Percentiles rank a stretch among this genome's conserved stretches.
Evolutionary conservation across 1,284 basidiomycete species (phyloP).

Genomic region (Jaminaea rosea): DNA sequence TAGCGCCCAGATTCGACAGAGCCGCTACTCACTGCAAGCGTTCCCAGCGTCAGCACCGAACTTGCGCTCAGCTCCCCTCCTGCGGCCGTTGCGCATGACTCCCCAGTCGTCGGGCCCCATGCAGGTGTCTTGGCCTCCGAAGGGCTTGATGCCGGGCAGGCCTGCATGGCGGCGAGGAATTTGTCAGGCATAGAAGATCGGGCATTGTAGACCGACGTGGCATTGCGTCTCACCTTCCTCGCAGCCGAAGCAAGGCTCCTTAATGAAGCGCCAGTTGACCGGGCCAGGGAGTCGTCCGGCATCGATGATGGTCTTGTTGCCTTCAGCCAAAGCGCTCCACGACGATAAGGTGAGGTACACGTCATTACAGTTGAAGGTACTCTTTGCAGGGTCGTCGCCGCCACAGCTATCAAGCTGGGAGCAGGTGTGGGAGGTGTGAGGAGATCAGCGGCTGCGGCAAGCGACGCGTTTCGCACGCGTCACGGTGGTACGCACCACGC

Average conservation of each 20-base stretch:
- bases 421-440: too few relatives aligned
- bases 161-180: neutral
- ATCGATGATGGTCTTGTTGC: neutral
- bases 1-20: too few relatives aligned
- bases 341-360: neutral
- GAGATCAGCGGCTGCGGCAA: too few relatives aligned
- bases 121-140: neutral
- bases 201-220: neutral
- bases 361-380: neutral
- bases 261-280: neutral
- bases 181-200: neutral
- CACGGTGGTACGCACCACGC: too few relatives aligned
- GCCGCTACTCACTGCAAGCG: too few relatives aligned
- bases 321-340: neutral
- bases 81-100: neutral
- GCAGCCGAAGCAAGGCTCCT: neutral
- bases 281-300: neutral
- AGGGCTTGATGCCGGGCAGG: neutral
- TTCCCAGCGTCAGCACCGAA: neutral
- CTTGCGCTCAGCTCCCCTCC: neutral
- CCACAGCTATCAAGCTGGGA: neutral
- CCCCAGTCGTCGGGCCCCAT: neutral
- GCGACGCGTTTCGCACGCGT: too few relatives aligned
- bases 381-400: neutral
- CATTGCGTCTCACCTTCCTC: neutral